Percentiles rank a stretch among this genome's conserved stretches.
Conservation (phyloP, 805 yeast species). For the Lipomyces sp. region DNA sequence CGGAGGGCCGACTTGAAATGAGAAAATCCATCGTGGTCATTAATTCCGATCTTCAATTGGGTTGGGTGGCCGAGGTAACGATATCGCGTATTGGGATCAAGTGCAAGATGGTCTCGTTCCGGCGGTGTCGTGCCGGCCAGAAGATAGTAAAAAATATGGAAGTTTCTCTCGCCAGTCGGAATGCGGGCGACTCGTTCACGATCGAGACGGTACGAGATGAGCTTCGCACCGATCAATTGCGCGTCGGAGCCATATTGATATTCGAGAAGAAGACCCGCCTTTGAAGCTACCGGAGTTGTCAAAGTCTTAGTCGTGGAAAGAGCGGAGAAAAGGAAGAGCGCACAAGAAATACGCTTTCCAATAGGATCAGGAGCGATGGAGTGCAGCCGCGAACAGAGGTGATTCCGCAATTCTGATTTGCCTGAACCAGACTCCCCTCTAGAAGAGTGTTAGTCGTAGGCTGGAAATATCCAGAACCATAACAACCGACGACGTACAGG, state of each 20-base stretch:
- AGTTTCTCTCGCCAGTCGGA: conserved; percentile 59
- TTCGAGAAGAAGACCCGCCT: conserved; percentile 61
- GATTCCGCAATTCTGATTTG: conserved; percentile 47
- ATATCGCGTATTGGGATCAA: conserved; percentile 48
- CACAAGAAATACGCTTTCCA: conserved; percentile 29
- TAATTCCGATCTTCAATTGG: conserved; percentile 52
- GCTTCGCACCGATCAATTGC: conserved; percentile 57
- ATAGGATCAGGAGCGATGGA: conserved; percentile 16
- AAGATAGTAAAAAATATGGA: conserved; percentile 63
- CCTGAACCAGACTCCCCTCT: conserved; percentile 51
- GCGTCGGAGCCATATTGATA: conserved; percentile 56
- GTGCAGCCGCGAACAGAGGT: conserved; percentile 42
- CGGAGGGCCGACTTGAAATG: conserved; percentile 55
- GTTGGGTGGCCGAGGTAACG: conserved; percentile 53
- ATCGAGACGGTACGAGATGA: conserved; percentile 61
- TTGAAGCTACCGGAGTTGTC: conserved; percentile 48
- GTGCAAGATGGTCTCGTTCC: conserved; percentile 50
- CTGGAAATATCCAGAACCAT: not conserved
- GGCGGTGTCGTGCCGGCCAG: conserved; percentile 54
- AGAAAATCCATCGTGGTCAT: conserved; percentile 55
- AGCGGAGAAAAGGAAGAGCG: conserved; percentile 47
- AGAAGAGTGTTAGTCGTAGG: conserved; percentile 8
- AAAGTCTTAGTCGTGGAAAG: conserved; percentile 50
- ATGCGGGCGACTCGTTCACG: conserved; percentile 59
- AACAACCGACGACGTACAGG: conserved; percentile 28